These are phyloP conservation scores for Candida bentonensis DNA, from an alignment of 805 yeast genomes.

Conservation along the genomic window DNA sequence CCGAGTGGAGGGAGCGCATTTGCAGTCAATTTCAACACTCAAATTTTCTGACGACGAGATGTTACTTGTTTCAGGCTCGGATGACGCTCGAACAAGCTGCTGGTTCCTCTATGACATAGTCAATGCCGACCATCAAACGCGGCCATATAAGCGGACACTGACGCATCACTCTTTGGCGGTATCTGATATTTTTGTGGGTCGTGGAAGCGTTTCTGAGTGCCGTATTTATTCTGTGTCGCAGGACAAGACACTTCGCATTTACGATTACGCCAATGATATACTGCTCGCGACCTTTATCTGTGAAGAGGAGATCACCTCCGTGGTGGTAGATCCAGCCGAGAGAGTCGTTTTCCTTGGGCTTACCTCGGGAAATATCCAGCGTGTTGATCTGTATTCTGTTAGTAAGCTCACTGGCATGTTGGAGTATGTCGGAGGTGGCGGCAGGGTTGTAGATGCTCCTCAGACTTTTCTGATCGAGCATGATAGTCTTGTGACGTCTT, in stretches of 20 bases:
- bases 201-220: slow-evolving; percentile 45
- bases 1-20: slow-evolving; percentile 63
- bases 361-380: slow-evolving; percentile 43
- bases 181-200: slow-evolving; percentile 32
- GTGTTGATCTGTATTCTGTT: slow-evolving; percentile 35
- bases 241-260: slow-evolving; percentile 65
- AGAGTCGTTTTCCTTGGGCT: slow-evolving; percentile 63
- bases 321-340: slow-evolving; percentile 67
- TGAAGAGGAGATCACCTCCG: slow-evolving; percentile 38
- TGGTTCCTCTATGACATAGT: slow-evolving; percentile 61
- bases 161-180: slow-evolving; percentile 33
- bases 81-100: slow-evolving; percentile 62
- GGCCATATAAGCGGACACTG: slow-evolving; percentile 8
- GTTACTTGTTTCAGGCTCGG: slow-evolving; percentile 60
- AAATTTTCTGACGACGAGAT: slow-evolving; percentile 49
- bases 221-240: slow-evolving; percentile 54
- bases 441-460: slow-evolving; percentile 27
- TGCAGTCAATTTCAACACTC: slow-evolving; percentile 54
- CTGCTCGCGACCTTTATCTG: slow-evolving; percentile 62
- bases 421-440: slow-evolving; percentile 50
- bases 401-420: slow-evolving; percentile 24
- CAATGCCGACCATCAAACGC: slow-evolving; percentile 8
- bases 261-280: slow-evolving; percentile 34
- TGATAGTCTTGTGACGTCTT: slow-evolving; percentile 31
- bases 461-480: slow-evolving; percentile 12